Conservation (phyloP, 1,284 basidiomycete species). For the Pyrrhoderma lamaoense region DNA sequence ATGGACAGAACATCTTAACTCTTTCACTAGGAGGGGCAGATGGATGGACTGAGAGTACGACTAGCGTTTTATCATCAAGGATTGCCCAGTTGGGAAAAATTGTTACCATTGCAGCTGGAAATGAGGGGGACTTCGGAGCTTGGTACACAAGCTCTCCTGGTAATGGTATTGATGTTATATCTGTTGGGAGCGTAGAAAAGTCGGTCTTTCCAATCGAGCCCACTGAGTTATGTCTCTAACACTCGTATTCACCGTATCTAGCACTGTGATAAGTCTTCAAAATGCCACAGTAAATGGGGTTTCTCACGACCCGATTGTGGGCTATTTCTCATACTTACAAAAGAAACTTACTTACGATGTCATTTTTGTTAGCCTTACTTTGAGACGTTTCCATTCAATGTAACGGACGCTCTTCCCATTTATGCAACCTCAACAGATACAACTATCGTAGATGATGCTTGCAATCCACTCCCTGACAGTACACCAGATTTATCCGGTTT, state of each 20-base stretch:
- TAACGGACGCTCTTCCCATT: constrained; percentile 32
- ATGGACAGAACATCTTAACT: constrained; percentile 54
- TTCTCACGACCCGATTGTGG: constrained; percentile 33
- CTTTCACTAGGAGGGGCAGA: constrained; percentile 55
- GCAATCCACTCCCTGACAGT: constrained; percentile 41
- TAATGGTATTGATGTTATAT: constrained; percentile 42
- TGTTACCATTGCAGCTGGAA: constrained; percentile 45
- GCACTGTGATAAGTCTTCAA: constrained; percentile 35
- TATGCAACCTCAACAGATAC: constrained; percentile 38
- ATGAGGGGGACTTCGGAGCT: constrained; percentile 36
- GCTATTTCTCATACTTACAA: not conserved
- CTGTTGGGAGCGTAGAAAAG: constrained; percentile 45
- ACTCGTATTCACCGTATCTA: constrained; percentile 17
- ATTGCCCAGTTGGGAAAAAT: constrained; percentile 44
- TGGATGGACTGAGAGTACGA: constrained; percentile 50
- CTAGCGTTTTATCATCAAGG: constrained; percentile 47
- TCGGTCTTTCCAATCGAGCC: constrained; percentile 19
- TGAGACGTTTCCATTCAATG: constrained; percentile 31
- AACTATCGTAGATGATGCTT: constrained; percentile 43
- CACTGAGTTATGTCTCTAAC: not conserved
- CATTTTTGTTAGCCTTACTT: constrained; percentile 26
- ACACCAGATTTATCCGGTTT: constrained; percentile 45
- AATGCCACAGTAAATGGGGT: constrained; percentile 35
- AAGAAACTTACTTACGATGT: constrained; percentile 14
- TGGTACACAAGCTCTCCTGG: constrained; percentile 45